Evolutionary conservation across 345 rosid genomes (phyloP).

Genomic region (Populus tremula): DNA sequence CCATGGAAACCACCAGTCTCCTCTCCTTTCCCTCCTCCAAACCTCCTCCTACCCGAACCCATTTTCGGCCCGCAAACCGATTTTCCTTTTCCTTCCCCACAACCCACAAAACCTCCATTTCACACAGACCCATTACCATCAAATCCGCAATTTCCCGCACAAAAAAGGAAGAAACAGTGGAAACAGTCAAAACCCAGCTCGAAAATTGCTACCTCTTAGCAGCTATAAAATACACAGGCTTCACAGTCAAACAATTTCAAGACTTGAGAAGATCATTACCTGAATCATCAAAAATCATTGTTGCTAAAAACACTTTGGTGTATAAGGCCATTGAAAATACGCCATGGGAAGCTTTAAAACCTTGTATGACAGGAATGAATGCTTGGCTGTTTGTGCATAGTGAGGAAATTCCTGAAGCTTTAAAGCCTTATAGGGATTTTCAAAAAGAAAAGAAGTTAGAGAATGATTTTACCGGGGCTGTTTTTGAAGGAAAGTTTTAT

Average conservation of each 20-base stretch:
- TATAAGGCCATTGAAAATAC: conserved; percentile 88
- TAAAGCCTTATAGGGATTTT: conserved; percentile 76
- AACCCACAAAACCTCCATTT: conserved; percentile 24
- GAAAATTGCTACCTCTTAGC: conserved; percentile 82
- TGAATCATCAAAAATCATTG: conserved; percentile 58
- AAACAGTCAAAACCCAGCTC: conserved; percentile 66
- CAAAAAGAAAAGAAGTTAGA: conserved; percentile 74
- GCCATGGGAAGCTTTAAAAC: conserved; percentile 71
- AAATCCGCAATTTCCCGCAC: conserved; percentile 75
- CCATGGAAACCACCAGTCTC: conserved; percentile 61
- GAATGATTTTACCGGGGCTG: conserved; percentile 80
- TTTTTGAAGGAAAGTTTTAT: conserved; percentile 86
- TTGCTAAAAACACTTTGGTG: conserved; percentile 88
- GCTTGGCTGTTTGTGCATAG: conserved; percentile 89
- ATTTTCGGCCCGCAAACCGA: conserved; percentile 19
- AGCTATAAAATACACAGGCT: conserved; percentile 68
- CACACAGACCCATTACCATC: conserved; percentile 28
- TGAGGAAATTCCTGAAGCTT: conserved; percentile 81
- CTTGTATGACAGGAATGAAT: conserved; percentile 97
- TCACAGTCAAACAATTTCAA: conserved; percentile 85
- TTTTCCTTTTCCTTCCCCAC: conserved; percentile 18
- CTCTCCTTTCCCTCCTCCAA: conserved; percentile 58
- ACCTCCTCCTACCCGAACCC: conserved; percentile 25
- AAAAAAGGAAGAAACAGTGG: conserved; percentile 84
- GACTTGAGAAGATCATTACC: conserved; percentile 74